Evolutionary conservation across 148 eudicot genomes (phyloP).

Genomic region (Cornus suecica): DNA sequence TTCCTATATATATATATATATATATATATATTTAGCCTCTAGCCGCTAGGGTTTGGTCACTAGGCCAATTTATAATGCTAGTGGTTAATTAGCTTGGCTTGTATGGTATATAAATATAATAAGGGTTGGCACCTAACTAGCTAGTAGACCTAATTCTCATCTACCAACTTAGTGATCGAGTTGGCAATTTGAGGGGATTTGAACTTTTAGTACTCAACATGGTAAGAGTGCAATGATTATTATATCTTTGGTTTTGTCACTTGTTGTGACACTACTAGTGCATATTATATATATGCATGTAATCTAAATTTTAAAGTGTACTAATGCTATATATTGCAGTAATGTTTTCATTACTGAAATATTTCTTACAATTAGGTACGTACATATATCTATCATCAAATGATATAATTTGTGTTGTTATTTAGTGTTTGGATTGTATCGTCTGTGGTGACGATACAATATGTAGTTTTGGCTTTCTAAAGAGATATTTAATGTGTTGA

Average conservation of each 20-base stretch:
- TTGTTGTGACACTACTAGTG: neutral
- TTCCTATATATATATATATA: too few relatives aligned
- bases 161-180: neutral
- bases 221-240: neutral
- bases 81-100: neutral
- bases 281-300: neutral
- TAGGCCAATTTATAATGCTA: neutral
- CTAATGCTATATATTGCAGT: too few relatives aligned
- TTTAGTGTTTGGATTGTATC: too few relatives aligned
- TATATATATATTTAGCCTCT: too few relatives aligned
- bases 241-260: neutral
- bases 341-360: too few relatives aligned
- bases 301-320: too few relatives aligned
- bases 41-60: conserved; percentile 9
- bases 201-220: neutral
- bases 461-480: neutral
- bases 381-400: too few relatives aligned
- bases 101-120: neutral
- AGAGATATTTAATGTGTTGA: neutral
- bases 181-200: neutral
- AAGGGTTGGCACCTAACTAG: neutral
- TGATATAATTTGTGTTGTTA: too few relatives aligned
- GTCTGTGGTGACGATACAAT: neutral
- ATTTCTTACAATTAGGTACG: too few relatives aligned
- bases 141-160: neutral